Conservation (phyloP, 371 early-diverging fungal species). For the Mortierella sp. region DNA sequence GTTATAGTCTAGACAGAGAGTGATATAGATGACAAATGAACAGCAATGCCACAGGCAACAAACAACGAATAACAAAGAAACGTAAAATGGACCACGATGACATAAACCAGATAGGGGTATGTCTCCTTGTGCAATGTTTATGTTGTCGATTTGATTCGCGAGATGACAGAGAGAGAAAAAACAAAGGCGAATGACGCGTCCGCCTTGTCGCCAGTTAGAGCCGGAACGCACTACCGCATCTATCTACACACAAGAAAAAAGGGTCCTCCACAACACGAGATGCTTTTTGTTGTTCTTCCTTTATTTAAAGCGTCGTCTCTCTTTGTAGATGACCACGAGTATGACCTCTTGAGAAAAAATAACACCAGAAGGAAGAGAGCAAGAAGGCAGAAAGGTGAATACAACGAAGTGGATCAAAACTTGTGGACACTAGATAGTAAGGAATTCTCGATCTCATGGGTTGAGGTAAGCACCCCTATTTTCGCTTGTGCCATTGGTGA, state of each 20-base stretch:
- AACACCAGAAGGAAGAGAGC: background rate
- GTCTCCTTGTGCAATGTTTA: too few relatives aligned
- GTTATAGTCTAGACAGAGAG: too few relatives aligned
- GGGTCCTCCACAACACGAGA: background rate
- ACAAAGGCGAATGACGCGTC: background rate
- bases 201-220: background rate
- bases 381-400: background rate
- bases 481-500: background rate
- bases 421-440: too few relatives aligned
- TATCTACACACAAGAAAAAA: background rate
- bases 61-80: too few relatives aligned
- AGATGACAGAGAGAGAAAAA: too few relatives aligned
- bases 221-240: background rate
- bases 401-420: background rate
- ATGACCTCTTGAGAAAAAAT: slow-evolving; percentile 2
- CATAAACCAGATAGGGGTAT: too few relatives aligned
- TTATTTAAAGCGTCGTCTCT: background rate
- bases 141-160: too few relatives aligned
- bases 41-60: too few relatives aligned
- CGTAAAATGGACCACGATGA: too few relatives aligned
- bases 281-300: background rate
- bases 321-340: background rate
- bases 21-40: too few relatives aligned
- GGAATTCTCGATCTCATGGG: background rate
- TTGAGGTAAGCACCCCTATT: background rate